Percentiles rank a stretch among this genome's conserved stretches.
phyloP scores from a whole-genome alignment of 2,329 filamentous ascomycete species.

The Tolypocladium ovalisporum region DNA sequence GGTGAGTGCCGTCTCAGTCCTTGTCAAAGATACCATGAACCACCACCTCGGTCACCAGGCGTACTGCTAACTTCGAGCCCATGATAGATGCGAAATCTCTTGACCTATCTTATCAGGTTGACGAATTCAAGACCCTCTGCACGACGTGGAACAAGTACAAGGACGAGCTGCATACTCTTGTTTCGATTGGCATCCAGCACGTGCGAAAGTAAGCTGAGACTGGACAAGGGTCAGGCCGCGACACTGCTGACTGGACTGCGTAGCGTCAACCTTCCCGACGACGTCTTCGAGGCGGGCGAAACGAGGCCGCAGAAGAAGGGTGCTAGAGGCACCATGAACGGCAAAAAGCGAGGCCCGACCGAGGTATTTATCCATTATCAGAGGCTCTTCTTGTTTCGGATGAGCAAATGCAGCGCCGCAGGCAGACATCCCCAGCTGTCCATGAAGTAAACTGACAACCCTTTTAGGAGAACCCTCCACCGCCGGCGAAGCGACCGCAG shows the following conservation, averaged over 20 bases:
- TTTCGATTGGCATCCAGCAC: slow-evolving; percentile 68
- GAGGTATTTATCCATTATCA: slow-evolving; percentile 25
- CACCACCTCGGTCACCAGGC: not conserved
- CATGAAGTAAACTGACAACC: slow-evolving; percentile 13
- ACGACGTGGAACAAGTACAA: slow-evolving; percentile 66
- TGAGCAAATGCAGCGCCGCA: slow-evolving; percentile 3
- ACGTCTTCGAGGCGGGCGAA: slow-evolving; percentile 80
- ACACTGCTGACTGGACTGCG: slow-evolving; percentile 3
- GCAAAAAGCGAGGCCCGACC: slow-evolving; percentile 38
- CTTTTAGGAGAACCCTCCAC: slow-evolving; percentile 21
- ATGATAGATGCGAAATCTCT: slow-evolving; percentile 55
- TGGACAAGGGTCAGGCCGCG: not conserved
- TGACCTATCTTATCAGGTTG: slow-evolving; percentile 71
- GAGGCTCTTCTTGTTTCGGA: not conserved
- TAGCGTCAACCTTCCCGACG: slow-evolving; percentile 79
- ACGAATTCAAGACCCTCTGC: slow-evolving; percentile 78
- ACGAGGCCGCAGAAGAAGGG: slow-evolving; percentile 52
- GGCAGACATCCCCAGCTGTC: not conserved
- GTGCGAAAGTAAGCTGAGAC: slow-evolving; percentile 61
- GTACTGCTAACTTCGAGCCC: slow-evolving; percentile 15
- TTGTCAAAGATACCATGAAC: not conserved
- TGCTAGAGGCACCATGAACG: slow-evolving; percentile 25
- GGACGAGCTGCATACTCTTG: slow-evolving; percentile 48
- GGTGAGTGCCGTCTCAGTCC: slow-evolving; percentile 38
- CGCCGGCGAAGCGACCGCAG: slow-evolving; percentile 30